Evolutionary conservation across 106 monocot species (phyloP), one percentile per base, ranked within the genome.

Genomic region (Dactylorhiza incarnata): DNA sequence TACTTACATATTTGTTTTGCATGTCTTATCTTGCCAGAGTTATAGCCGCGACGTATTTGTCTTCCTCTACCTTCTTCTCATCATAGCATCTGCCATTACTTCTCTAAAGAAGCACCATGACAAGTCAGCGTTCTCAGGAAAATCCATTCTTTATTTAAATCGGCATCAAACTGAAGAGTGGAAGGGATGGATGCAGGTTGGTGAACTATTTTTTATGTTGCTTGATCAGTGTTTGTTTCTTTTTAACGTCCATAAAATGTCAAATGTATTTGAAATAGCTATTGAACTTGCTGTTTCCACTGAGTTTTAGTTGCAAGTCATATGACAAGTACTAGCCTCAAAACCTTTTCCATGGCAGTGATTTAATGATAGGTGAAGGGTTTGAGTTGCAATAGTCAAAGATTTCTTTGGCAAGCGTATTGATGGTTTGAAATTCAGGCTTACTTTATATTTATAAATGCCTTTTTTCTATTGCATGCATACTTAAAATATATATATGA

Each of bases 121-220:
- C 68, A 83, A 80, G 49, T 86, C 86, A 74, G 80, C 82, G 24
- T 82, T 86, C 37, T 86, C 86, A 12, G 86, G 82, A 9, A 86
- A 86, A 52, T 52, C 86, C 75, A 80, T 83, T 71, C 76, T 86
- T 49, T 86, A 86, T 70, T 71, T 86, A 46, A 86, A 86, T 74
- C 79, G 86, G 50, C 82, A 86, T 77, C 86, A 86, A 75, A 86
- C 86, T 20, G 86, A 86, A 59, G 86, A 86, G 77, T 86, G 86
- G 86, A 86, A 77, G 62, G 86, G 82, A 67, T 82, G 82, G 86
- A 83, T 86, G 86, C 85, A 86, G 85, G 85, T 85, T 63, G 22
- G 54, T 72, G 15, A 20, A 6, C 23, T 49, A 72, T 7, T 49
- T 65, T 65, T 58, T 26, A 7, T 22, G 10, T 29, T 65, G 45